Percentiles rank a stretch among this genome's conserved stretches.
Conservation (phyloP, 1,284 basidiomycete genomes). For the Ganoderma lingzhi region DNA sequence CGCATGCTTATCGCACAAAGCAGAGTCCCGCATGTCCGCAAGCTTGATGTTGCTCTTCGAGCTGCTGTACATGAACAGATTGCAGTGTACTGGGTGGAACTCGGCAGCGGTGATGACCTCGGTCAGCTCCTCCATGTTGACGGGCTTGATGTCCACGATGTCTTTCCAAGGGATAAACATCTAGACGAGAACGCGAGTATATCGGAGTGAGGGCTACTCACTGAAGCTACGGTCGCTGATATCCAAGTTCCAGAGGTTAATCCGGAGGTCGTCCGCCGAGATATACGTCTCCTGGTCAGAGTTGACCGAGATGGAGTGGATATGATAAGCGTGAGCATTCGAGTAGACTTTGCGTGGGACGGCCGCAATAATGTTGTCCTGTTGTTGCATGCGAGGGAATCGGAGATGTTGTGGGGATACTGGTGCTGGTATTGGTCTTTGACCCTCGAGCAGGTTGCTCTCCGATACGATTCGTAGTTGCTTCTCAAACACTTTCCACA, state of each 20-base stretch:
- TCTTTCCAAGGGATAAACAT: slow-evolving; percentile 59
- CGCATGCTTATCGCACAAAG: slow-evolving; percentile 95
- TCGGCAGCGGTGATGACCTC: slow-evolving; percentile 99
- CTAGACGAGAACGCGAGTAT: not conserved
- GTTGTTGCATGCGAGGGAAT: slow-evolving; percentile 90
- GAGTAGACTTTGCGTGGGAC: slow-evolving; percentile 99
- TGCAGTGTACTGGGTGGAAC: slow-evolving; percentile 98
- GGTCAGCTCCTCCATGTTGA: slow-evolving; percentile 99
- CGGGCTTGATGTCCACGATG: slow-evolving; percentile 99
- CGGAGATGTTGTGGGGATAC: slow-evolving; percentile 66
- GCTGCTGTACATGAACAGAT: slow-evolving; percentile 99
- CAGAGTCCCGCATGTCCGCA: slow-evolving; percentile 99
- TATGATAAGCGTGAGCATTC: slow-evolving; percentile 99
- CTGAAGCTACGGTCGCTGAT: slow-evolving; percentile 99
- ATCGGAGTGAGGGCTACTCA: slow-evolving; percentile 53
- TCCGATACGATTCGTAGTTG: slow-evolving; percentile 95
- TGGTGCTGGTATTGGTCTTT: slow-evolving; percentile 70
- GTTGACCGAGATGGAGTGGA: slow-evolving; percentile 99
- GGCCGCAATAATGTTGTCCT: slow-evolving; percentile 98
- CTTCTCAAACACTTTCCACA: slow-evolving; percentile 99
- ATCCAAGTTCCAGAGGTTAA: slow-evolving; percentile 99
- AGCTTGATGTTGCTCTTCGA: slow-evolving; percentile 99
- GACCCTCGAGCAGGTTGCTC: slow-evolving; percentile 92
- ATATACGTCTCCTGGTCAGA: slow-evolving; percentile 99
- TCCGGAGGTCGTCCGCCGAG: slow-evolving; percentile 94